Evolutionary conservation across 345 rosid species (phyloP).

Genomic region (Hibiscus tridactylites): DNA sequence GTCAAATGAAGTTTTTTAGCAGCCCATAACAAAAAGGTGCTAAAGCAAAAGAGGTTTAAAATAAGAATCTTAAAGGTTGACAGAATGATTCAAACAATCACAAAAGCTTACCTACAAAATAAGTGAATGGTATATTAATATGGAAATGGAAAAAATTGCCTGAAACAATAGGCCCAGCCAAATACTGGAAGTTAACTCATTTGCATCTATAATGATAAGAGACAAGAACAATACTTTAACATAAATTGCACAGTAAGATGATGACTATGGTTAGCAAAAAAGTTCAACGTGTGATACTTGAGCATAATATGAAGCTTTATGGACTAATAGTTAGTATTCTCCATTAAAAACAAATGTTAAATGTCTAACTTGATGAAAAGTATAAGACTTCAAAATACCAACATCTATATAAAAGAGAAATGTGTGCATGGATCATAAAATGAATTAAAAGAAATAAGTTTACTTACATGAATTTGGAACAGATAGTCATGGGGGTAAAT

Average conservation of each 20-base stretch:
- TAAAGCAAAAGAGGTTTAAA: not conserved
- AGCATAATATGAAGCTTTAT: not conserved
- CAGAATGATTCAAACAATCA: not conserved
- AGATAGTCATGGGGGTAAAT: slow-evolving; percentile 71
- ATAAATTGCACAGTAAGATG: not conserved
- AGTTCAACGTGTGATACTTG: not conserved
- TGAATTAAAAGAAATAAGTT: not conserved
- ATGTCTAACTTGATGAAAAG: not conserved
- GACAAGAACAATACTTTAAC: not conserved
- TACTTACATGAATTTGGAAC: slow-evolving; percentile 56
- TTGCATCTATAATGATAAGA: not conserved
- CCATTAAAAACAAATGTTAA: not conserved
- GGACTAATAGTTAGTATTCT: not conserved
- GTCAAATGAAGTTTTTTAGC: too few relatives aligned
- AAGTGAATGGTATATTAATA: not conserved
- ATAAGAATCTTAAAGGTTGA: not conserved
- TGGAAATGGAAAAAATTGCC: not conserved
- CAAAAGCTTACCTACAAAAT: not conserved
- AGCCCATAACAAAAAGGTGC: not conserved
- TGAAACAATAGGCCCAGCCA: not conserved
- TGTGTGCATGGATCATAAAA: not conserved
- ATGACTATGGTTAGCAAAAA: not conserved
- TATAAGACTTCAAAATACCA: not conserved
- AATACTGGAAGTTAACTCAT: not conserved
- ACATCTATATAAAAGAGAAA: not conserved